Evolutionary conservation across 768 basidiomycete species (phyloP).

Genomic region (Candolleomyces eurysporus): DNA sequence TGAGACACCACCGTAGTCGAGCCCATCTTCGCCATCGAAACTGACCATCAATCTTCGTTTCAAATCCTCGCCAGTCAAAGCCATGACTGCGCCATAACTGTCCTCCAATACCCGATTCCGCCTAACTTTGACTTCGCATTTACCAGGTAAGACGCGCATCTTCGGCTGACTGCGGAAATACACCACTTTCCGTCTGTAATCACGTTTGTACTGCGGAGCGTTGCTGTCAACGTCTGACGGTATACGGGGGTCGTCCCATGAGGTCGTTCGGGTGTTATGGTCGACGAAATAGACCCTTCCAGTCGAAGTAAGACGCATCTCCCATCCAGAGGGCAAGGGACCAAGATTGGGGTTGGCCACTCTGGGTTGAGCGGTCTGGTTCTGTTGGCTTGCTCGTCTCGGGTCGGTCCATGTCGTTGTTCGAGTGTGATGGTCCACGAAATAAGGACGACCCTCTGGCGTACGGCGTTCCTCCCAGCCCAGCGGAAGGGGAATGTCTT

Average conservation of each 20-base stretch:
- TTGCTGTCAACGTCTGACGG: slow-evolving; percentile 81
- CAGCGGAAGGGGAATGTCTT: slow-evolving; percentile 72
- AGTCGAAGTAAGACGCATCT: slow-evolving; percentile 88
- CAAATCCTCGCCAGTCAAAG: slow-evolving; percentile 65
- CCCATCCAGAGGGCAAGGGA: slow-evolving; percentile 88
- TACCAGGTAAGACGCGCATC: slow-evolving; percentile 72
- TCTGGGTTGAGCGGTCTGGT: slow-evolving; percentile 40
- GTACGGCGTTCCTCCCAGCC: slow-evolving; percentile 94
- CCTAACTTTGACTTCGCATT: slow-evolving; percentile 84
- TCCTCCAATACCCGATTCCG: slow-evolving; percentile 84
- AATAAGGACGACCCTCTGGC: slow-evolving; percentile 75
- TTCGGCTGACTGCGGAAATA: slow-evolving; percentile 92
- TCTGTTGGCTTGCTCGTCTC: slow-evolving; percentile 55
- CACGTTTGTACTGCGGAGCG: slow-evolving; percentile 94
- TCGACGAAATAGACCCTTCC: slow-evolving; percentile 90
- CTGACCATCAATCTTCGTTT: slow-evolving; percentile 70
- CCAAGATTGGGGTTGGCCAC: slow-evolving; percentile 65
- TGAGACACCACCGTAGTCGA: slow-evolving; percentile 78
- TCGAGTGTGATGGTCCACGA: slow-evolving; percentile 72
- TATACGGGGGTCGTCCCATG: slow-evolving; percentile 91
- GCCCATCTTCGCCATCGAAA: slow-evolving; percentile 78
- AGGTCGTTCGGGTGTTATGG: slow-evolving; percentile 85
- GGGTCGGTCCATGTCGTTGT: slow-evolving; percentile 94
- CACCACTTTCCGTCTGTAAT: slow-evolving; percentile 87
- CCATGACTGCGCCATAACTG: slow-evolving; percentile 84